Evolutionary conservation across 225 moss, liverwort and hornwort genomes (phyloP), one percentile per base, ranked within the genome.

Genomic region (Lunularia cruciata): DNA sequence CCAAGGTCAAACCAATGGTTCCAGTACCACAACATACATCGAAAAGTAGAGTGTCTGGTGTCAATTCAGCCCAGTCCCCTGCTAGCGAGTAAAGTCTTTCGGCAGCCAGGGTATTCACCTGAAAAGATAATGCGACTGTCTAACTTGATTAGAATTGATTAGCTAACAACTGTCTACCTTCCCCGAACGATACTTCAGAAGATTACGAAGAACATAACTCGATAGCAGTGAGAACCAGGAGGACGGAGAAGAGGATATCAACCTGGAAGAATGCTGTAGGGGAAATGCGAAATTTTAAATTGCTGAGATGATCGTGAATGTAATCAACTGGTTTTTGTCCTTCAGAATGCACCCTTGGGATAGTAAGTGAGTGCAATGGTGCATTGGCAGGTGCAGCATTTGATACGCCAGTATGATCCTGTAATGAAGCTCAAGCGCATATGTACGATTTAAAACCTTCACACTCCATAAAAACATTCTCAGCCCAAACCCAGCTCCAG

Each of bases 1-100:
- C 98, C 39, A 98, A 85, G 33, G 93, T 91, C 69, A 98, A 83
- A 47, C 98, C 98, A 72, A 98, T 98, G 34, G 98, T 92, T 73
- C 98, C 98, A 48, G 98, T 98, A 57, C 98, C 98, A 78, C 98
- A 98, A 61, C 98, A 98, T 22, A 98, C 93, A 75, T 98, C 98
- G 77, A 98, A 98, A 11, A 98, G 85, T 71, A 98, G 74, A 16
- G 98, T 98, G 37, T 98, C 93, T 43, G 85, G 83, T 73, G 86
- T 87, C 65, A 98, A 86, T 53, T 85, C 84, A 57, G 93, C 91
- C 98, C 98, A 98, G 70, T 91, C 88, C 65, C 98, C 98, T 70
- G 93, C 98, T 14, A 98, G 74, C 26, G 85, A 79, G 77, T 93
- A 98, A 56, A 98, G 89, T 60, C 86, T 93, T 79, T 91, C 93